These are phyloP conservation scores for Backusella australiensis DNA, from an alignment of 192 early-diverging fungal genomes.

Conservation along the genomic window DNA sequence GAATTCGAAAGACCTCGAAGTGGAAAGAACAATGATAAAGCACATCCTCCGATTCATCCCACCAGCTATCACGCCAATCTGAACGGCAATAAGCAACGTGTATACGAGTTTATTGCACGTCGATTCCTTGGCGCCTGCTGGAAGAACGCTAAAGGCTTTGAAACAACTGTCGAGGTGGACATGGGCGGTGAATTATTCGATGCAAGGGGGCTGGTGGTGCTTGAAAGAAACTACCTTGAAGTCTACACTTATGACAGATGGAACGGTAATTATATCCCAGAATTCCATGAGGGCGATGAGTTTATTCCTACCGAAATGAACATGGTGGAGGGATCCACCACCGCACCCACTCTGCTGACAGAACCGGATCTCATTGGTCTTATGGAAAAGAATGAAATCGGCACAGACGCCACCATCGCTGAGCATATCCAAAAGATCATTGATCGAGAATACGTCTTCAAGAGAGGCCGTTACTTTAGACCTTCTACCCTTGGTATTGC, in stretches of 20 bases:
- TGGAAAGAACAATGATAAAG: constrained; percentile 90
- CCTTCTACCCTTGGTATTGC: constrained; percentile 89
- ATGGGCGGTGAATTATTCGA: constrained; percentile 77
- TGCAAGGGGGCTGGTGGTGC: constrained; percentile 73
- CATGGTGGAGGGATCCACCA: constrained; percentile 67
- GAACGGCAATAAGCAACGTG: constrained; percentile 59
- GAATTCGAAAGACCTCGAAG: constrained; percentile 71
- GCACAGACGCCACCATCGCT: constrained; percentile 95
- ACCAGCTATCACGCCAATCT: constrained; percentile 55
- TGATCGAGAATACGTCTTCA: constrained; percentile 82
- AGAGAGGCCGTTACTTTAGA: constrained; percentile 52
- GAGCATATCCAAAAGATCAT: constrained; percentile 95
- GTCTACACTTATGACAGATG: constrained; percentile 92
- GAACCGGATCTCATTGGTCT: constrained; percentile 84
- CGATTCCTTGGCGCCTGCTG: constrained; percentile 93
- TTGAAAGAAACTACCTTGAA: constrained; percentile 88
- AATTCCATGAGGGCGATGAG: constrained; percentile 63
- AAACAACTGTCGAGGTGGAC: constrained; percentile 70
- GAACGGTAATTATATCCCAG: constrained; percentile 69
- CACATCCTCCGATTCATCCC: constrained; percentile 98
- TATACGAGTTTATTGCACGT: constrained; percentile 88
- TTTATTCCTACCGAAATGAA: constrained; percentile 67
- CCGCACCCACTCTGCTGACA: constrained; percentile 71
- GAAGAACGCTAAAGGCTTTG: constrained; percentile 82
- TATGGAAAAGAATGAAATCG: constrained; percentile 95